Conservation (phyloP, 2,329 filamentous ascomycete species). For the Neofusicoccum cordaticola region DNA sequence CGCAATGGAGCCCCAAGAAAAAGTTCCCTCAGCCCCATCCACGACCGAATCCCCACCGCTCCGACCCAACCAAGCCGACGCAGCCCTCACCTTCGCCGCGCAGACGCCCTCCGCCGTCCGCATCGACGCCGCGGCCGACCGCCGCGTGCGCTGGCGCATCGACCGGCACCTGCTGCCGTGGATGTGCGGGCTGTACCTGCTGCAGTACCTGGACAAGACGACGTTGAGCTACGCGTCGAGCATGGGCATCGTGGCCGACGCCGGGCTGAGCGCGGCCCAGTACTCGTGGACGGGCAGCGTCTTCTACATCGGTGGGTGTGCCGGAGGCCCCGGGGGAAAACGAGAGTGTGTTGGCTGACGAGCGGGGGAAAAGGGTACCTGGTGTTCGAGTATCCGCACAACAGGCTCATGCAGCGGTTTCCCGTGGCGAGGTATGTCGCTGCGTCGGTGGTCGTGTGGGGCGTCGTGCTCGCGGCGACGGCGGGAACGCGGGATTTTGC, state of each 20-base stretch:
- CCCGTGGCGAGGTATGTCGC: not conserved
- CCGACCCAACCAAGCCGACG: not conserved
- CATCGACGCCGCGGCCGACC: not conserved
- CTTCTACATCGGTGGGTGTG: constrained; percentile 45
- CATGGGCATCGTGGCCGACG: constrained; percentile 56
- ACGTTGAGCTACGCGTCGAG: constrained; percentile 61
- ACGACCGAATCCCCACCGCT: too few relatives aligned
- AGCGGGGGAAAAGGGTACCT: constrained; percentile 14
- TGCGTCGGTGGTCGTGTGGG: constrained; percentile 51
- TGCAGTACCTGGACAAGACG: constrained; percentile 63
- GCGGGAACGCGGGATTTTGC: constrained; percentile 20
- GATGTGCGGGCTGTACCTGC: constrained; percentile 60
- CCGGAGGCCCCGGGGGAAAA: too few relatives aligned
- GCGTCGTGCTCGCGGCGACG: constrained; percentile 20
- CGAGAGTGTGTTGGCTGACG: too few relatives aligned
- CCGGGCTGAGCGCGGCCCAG: constrained; percentile 45
- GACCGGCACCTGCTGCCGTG: constrained; percentile 53
- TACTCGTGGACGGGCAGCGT: constrained; percentile 56
- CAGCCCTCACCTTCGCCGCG: not conserved
- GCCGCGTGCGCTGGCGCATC: constrained; percentile 46
- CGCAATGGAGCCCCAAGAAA: too few relatives aligned
- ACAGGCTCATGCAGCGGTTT: not conserved
- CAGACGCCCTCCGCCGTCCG: not conserved
- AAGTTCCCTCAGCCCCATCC: too few relatives aligned
- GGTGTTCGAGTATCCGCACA: not conserved